phyloP scores from a whole-genome alignment of 148 eudicot species.

The Cornus kousa region DNA sequence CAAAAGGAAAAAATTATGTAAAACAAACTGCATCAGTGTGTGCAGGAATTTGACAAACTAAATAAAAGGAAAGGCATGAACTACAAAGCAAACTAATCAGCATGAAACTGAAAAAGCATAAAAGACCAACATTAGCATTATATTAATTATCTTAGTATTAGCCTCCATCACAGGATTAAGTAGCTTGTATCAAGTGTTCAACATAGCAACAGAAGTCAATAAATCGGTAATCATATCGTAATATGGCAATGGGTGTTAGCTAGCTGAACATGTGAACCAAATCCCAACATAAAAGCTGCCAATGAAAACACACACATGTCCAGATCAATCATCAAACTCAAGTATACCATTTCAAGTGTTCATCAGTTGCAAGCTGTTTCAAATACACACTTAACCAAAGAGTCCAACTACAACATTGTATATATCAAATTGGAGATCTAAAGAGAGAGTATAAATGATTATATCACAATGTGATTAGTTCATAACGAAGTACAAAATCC shows the following conservation, averaged over 20 bases:
- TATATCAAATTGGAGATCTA: background rate
- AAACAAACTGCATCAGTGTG: background rate
- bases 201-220: background rate
- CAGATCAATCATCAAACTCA: no score
- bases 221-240: background rate
- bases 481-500: background rate
- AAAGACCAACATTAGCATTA: no score
- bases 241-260: background rate
- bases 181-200: background rate
- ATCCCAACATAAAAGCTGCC: background rate
- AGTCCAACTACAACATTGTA: background rate
- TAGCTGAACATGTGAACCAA: slow-evolving; percentile 5
- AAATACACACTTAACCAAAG: background rate
- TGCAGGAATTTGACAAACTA: background rate
- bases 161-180: background rate
- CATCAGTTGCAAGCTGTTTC: background rate
- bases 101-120: background rate
- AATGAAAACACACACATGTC: background rate
- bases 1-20: background rate
- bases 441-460: background rate
- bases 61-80: background rate
- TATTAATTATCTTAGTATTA: background rate
- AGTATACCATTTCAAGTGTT: background rate
- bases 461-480: background rate
- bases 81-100: background rate